Percentiles rank a stretch among this genome's conserved stretches.
phyloP scores from a whole-genome alignment of 805 yeast genomes.

The Sugiyamaella americana region DNA sequence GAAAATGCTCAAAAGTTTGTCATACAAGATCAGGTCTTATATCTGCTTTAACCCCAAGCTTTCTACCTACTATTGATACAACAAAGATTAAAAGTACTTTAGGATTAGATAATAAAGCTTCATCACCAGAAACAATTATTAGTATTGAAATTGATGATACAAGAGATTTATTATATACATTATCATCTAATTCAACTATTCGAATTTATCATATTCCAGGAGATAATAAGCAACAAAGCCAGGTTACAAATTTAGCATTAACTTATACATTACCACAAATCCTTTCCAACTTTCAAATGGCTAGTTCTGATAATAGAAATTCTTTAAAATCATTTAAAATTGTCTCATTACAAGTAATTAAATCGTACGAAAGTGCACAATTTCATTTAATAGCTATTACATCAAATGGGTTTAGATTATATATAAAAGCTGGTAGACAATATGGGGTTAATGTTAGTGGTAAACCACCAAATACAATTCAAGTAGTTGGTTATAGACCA shows the following conservation, averaged over 20 bases:
- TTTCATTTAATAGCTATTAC: constrained; percentile 12
- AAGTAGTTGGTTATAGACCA: constrained; percentile 36
- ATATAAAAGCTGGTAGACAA: constrained; percentile 8
- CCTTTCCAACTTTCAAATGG: constrained; percentile 29
- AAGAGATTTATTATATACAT: constrained; percentile 69
- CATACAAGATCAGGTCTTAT: constrained; percentile 61
- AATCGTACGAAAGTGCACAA: constrained; percentile 5
- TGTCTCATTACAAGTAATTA: constrained; percentile 10
- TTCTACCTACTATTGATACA: constrained; percentile 2
- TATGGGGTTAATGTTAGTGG: constrained; percentile 4
- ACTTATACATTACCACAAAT: constrained; percentile 28
- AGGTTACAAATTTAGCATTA: constrained; percentile 24
- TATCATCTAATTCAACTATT: constrained; percentile 75
- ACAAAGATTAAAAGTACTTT: neutral
- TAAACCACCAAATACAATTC: constrained; percentile 34
- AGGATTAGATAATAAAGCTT: constrained; percentile 9
- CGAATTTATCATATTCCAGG: constrained; percentile 58
- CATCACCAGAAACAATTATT: constrained; percentile 50
- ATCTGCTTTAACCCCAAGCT: constrained; percentile 22
- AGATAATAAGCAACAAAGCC: constrained; percentile 24
- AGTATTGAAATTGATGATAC: constrained; percentile 71
- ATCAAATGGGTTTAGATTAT: constrained; percentile 12
- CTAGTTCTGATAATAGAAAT: neutral
- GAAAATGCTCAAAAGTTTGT: constrained; percentile 77
- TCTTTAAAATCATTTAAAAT: constrained; percentile 15